Base-by-base conservation (phyloP, 768 basidiomycete genomes). In the Boletus rufocinnamomeus region DNA sequence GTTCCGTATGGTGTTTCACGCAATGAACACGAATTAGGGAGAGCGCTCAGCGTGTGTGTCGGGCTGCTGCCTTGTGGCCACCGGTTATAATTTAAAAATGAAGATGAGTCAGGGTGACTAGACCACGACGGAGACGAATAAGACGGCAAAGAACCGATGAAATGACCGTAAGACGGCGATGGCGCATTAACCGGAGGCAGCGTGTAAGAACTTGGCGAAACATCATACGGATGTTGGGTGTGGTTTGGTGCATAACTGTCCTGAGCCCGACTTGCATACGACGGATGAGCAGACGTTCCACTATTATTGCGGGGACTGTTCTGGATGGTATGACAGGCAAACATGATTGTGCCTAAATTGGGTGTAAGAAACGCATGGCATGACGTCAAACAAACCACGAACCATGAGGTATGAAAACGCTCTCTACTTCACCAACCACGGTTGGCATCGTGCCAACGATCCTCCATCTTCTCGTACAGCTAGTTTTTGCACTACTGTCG, bases 361-460 rank as follows among this genome's bases (percentile, higher is more conserved):
- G 49, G 44, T 54, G 59, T 63, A 47, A 65, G 65, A 61, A 72
- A 64, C 65, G 54, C 71, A 69, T 73, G 71, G 66, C 48, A 60
- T 73, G 73, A 73, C 73, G 70, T 73, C 73, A 72, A 68, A 73
- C 61, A 54, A 70, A 59, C 50, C 66, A 66, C 84, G 66, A 71
- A 88, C 91, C 91, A 83, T 94, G 90, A 71, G 92, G 91, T 74
- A 93, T 91, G 74, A 90, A 93, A 62, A 93, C 87, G 75, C 89
- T 92, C 71, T 93, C 91, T 30, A 93, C 88, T 73, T 87, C 83
- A 58, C 80, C 81, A 50, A 77, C 78, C 57, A 82, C 79, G 38
- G 82, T 80, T 68, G 80, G 77, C 80, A 89, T 83, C 64, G 76
- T 76, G 69, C 88, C 88, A 56, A 80, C 78, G 45, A 89, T 86